Conservation (phyloP, 2,329 filamentous ascomycete genomes). For the Xenoacremonium recifei region DNA sequence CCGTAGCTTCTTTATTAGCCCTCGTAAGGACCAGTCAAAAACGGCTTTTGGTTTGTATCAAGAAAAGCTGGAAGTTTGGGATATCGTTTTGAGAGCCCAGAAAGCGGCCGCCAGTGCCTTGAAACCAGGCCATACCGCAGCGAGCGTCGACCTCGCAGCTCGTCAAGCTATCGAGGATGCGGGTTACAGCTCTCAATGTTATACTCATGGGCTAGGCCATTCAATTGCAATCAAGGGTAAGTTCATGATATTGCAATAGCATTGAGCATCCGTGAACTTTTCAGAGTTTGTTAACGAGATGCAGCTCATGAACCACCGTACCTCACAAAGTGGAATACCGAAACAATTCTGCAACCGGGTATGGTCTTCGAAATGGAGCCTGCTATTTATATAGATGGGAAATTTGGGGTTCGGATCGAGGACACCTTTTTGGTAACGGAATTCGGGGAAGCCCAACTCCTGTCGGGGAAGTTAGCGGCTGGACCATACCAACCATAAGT, state of each 20-base stretch:
- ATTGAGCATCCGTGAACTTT: too few relatives aligned
- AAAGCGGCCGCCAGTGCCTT: constrained; percentile 52
- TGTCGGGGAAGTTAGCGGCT: constrained; percentile 51
- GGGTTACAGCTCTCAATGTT: constrained; percentile 56
- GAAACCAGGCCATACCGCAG: constrained; percentile 51
- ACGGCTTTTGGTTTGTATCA: constrained; percentile 25
- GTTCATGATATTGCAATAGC: too few relatives aligned
- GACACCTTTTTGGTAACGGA: constrained; percentile 59
- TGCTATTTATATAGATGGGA: constrained; percentile 58
- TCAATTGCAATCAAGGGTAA: constrained; percentile 67
- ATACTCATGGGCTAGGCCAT: constrained; percentile 63
- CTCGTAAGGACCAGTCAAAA: constrained; percentile 15
- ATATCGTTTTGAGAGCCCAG: constrained; percentile 63
- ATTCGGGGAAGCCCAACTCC: constrained; percentile 50
- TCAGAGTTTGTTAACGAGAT: too few relatives aligned
- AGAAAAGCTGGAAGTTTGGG: constrained; percentile 58
- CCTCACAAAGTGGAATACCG: constrained; percentile 59
- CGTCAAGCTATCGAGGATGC: constrained; percentile 54
- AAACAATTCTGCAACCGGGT: constrained; percentile 45
- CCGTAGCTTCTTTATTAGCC: constrained; percentile 57
- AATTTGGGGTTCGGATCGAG: constrained; percentile 62
- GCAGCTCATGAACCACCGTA: constrained; percentile 65
- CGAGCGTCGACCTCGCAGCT: constrained; percentile 60
- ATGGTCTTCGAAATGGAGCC: constrained; percentile 66
- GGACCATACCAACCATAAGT: constrained; percentile 51